Percentiles rank a stretch among this genome's conserved stretches.
Evolutionary conservation across 2,329 filamentous ascomycete genomes (phyloP).

Genomic region (Orbilia javanica): DNA sequence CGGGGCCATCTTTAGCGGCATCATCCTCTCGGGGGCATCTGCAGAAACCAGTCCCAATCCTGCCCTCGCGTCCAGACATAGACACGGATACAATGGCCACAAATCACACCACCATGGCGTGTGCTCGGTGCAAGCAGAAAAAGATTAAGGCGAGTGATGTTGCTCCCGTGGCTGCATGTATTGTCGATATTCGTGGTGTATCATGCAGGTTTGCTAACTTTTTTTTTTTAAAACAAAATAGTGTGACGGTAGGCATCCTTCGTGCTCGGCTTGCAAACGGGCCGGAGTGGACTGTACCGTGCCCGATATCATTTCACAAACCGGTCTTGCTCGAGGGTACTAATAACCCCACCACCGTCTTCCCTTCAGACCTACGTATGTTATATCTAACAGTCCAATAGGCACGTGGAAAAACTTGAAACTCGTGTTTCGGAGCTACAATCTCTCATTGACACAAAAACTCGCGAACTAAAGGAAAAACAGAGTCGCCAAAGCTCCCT

Average conservation of each 20-base stretch:
- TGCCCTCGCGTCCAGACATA: neutral
- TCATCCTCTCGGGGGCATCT: neutral
- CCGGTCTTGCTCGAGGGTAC: constrained; percentile 40
- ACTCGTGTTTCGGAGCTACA: constrained; percentile 50
- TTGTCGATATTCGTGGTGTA: neutral
- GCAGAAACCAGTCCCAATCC: neutral
- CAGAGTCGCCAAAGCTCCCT: constrained; percentile 26
- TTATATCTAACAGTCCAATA: constrained; percentile 1
- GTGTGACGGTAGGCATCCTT: constrained; percentile 48
- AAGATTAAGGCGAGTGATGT: constrained; percentile 42
- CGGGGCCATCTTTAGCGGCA: neutral
- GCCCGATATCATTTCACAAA: constrained; percentile 45
- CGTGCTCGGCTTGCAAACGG: constrained; percentile 39
- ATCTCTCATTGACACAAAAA: constrained; percentile 46
- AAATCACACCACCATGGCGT: constrained; percentile 34
- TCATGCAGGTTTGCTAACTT: neutral
- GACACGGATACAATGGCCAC: neutral
- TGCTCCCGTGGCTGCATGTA: neutral
- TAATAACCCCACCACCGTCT: neutral
- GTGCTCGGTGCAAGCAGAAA: constrained; percentile 46
- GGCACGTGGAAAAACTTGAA: constrained; percentile 44
- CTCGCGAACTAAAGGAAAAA: constrained; percentile 12
- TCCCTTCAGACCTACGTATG: neutral
- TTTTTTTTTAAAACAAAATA: no score
- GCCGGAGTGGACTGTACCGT: constrained; percentile 33